These are phyloP conservation scores for Grigorovia transvaalensis DNA, from an alignment of 805 yeast species.

Conservation along the genomic window DNA sequence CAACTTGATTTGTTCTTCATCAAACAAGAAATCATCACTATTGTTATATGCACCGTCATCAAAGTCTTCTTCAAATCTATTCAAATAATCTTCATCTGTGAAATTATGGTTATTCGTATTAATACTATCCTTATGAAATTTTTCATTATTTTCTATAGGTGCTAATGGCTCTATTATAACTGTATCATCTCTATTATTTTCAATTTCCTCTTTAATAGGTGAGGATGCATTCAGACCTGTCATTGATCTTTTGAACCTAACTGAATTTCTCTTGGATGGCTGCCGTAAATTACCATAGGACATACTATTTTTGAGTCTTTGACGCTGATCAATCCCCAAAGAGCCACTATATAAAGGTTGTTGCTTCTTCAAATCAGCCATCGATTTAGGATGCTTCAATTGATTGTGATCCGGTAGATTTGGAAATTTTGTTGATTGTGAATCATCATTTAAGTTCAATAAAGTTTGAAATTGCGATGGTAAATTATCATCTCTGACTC, in stretches of 20 bases:
- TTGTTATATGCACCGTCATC: constrained; percentile 1
- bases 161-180: not conserved
- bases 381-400: constrained; percentile 25
- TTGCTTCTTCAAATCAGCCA: constrained; percentile 21
- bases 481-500: constrained; percentile 5
- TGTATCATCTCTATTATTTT: constrained; percentile 3
- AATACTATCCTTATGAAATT: not conserved
- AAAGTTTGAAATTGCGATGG: constrained; percentile 6
- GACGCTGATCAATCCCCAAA: not conserved
- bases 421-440: not conserved
- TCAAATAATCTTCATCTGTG: not conserved
- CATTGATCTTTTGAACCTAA: constrained; percentile 23
- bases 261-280: constrained; percentile 10
- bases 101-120: not conserved
- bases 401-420: not conserved
- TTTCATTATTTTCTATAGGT: not conserved
- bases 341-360: not conserved
- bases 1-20: constrained; percentile 19
- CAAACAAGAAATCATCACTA: constrained; percentile 15
- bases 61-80: not conserved
- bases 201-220: constrained; percentile 12
- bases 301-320: constrained; percentile 17
- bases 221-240: constrained; percentile 8
- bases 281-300: constrained; percentile 20
- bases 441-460: constrained; percentile 2